These are phyloP conservation scores for Penicillium canescens DNA, from an alignment of 495 filamentous ascomycete genomes.

Conservation along the genomic window DNA sequence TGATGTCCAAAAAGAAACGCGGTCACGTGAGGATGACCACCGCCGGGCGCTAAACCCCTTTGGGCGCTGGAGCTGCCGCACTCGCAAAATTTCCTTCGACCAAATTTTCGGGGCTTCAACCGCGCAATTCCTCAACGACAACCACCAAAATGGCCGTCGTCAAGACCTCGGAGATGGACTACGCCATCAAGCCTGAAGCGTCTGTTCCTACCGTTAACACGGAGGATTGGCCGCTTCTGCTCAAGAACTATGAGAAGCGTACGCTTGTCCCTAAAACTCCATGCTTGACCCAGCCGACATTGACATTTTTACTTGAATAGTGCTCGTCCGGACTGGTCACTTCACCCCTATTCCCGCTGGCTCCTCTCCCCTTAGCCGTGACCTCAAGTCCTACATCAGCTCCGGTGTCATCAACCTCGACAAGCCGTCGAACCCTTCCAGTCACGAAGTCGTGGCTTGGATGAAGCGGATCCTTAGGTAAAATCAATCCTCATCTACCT, in stretches of 20 bases:
- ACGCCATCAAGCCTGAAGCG: conserved; percentile 84
- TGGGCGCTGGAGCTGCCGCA: conserved; percentile 33
- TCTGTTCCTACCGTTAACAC: conserved; percentile 69
- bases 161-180: conserved; percentile 64
- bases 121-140: conserved; percentile 26
- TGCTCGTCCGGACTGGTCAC: conserved; percentile 85
- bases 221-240: conserved; percentile 81
- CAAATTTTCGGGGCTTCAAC: conserved; percentile 28
- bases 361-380: conserved; percentile 81
- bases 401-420: conserved; percentile 98
- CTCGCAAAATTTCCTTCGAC: conserved; percentile 39
- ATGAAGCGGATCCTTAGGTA: conserved; percentile 95
- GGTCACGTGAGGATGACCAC: conserved; percentile 9
- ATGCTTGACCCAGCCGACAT: conserved; percentile 23
- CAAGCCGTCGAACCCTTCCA: conserved; percentile 96
- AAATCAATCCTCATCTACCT: conserved; percentile 1
- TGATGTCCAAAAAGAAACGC: too few relatives aligned
- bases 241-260: conserved; percentile 90
- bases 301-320: conserved; percentile 36
- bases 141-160: conserved; percentile 56
- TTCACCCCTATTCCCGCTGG: conserved; percentile 93
- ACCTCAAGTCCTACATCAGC: conserved; percentile 92
- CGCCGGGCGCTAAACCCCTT: conserved; percentile 29
- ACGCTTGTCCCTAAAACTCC: conserved; percentile 32
- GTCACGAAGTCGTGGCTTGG: conserved; percentile 98